Percentiles rank a stretch among this genome's conserved stretches.
Evolutionary conservation across 768 basidiomycete species (phyloP).

Genomic region (Suillus americanus): DNA sequence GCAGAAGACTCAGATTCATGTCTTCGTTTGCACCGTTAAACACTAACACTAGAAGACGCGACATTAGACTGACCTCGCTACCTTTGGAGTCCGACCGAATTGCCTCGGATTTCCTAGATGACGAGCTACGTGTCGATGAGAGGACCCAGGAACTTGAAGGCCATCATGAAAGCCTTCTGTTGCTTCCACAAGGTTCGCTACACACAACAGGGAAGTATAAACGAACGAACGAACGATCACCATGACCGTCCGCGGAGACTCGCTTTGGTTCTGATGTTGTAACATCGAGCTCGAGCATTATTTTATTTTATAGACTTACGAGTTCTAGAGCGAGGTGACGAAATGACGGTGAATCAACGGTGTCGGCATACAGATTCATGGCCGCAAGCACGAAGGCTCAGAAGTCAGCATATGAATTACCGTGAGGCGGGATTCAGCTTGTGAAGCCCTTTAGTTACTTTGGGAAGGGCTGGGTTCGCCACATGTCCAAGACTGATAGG

Average conservation of each 20-base stretch:
- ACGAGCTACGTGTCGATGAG: not conserved
- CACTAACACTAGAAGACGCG: not conserved
- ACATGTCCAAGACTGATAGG: not conserved
- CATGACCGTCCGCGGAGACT: not conserved
- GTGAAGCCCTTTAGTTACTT: not conserved
- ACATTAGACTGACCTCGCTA: not conserved
- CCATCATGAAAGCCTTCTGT: not conserved
- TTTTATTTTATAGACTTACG: not conserved
- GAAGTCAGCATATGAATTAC: not conserved
- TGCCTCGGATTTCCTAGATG: not conserved
- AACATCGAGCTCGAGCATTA: not conserved
- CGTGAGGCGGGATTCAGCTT: not conserved
- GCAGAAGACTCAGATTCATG: not conserved
- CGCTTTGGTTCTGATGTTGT: not conserved
- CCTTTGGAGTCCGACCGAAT: not conserved
- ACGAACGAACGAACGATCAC: not conserved
- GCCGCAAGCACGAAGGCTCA: not conserved
- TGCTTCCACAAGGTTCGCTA: not conserved
- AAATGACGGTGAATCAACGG: not conserved
- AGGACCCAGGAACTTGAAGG: not conserved
- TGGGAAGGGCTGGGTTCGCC: not conserved
- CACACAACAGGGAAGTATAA: not conserved
- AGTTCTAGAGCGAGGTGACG: not conserved
- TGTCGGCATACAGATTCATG: not conserved
- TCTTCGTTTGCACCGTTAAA: not conserved